Evolutionary conservation across 1,284 basidiomycete genomes (phyloP).

Genomic region (Polyporus tsugae): DNA sequence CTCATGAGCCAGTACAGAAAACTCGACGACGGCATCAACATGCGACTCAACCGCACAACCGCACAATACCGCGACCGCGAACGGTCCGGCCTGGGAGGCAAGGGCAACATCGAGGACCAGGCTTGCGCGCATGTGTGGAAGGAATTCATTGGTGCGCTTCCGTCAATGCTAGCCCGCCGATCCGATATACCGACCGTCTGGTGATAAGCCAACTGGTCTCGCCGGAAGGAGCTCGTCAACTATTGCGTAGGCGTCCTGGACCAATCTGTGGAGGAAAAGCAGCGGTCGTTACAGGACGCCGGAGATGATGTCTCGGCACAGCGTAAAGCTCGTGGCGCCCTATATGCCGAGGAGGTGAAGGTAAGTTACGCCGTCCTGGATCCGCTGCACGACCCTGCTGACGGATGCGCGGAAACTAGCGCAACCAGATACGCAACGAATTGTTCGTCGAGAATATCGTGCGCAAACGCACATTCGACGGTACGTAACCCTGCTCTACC

Average conservation of each 20-base stretch:
- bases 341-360: slow-evolving; percentile 80
- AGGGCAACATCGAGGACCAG: slow-evolving; percentile 67
- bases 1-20: slow-evolving; percentile 87
- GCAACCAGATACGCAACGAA: slow-evolving; percentile 84
- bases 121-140: slow-evolving; percentile 85
- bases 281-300: slow-evolving; percentile 51
- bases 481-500: slow-evolving; percentile 49
- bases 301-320: slow-evolving; percentile 53
- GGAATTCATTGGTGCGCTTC: slow-evolving; percentile 78
- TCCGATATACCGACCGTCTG: slow-evolving; percentile 2
- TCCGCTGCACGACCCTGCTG: slow-evolving; percentile 27
- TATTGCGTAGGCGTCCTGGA: slow-evolving; percentile 84
- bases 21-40: slow-evolving; percentile 85
- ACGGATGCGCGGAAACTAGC: slow-evolving; percentile 50
- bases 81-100: slow-evolving; percentile 50
- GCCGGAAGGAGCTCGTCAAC: slow-evolving; percentile 78
- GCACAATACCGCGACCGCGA: slow-evolving; percentile 83
- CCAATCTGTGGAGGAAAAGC: slow-evolving; percentile 68
- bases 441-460: slow-evolving; percentile 83
- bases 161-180: slow-evolving; percentile 8
- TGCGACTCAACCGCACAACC: slow-evolving; percentile 84
- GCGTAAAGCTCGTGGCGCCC: slow-evolving; percentile 60
- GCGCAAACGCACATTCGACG: slow-evolving; percentile 79
- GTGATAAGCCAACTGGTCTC: slow-evolving; percentile 80
- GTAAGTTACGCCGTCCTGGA: slow-evolving; percentile 48